Conservation (phyloP, 1,284 basidiomycete genomes). For the Puccinia coronata region DNA sequence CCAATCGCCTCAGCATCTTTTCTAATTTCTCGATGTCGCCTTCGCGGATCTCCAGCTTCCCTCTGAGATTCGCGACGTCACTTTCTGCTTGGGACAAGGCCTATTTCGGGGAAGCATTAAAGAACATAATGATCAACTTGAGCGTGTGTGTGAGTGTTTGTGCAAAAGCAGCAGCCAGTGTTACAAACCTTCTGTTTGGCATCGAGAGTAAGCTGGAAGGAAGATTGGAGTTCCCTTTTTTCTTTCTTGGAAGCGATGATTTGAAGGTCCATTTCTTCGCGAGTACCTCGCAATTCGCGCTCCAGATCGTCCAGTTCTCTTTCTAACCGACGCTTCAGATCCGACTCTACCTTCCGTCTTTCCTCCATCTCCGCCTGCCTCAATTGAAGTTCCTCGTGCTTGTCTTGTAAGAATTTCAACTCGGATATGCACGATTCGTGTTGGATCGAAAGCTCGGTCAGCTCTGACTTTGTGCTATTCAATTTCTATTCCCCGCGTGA, state of each 20-base stretch:
- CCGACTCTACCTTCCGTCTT: conserved; percentile 46
- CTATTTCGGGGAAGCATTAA: conserved; percentile 53
- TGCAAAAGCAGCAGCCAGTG: too few species aligned
- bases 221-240: conserved; percentile 58
- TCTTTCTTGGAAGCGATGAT: conserved; percentile 61
- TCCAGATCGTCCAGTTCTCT: conserved; percentile 62
- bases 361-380: conserved; percentile 55
- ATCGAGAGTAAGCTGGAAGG: conserved; percentile 58
- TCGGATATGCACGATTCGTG: conserved; percentile 54
- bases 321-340: conserved; percentile 52
- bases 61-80: conserved; percentile 68
- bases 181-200: conserved; percentile 49
- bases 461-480: conserved; percentile 52
- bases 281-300: conserved; percentile 53
- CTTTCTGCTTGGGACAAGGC: conserved; percentile 62
- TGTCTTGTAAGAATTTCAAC: conserved; percentile 59
- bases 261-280: conserved; percentile 58
- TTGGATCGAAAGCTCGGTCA: conserved; percentile 54
- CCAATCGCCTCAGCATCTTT: conserved; percentile 68
- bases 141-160: too few species aligned
- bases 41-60: conserved; percentile 58
- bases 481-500: conserved; percentile 54
- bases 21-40: conserved; percentile 75
- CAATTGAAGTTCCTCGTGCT: conserved; percentile 73
- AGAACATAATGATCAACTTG: not conserved